These are phyloP conservation scores for Trichoderma semiorbis DNA, from an alignment of 2,329 filamentous ascomycete species.

Conservation along the genomic window DNA sequence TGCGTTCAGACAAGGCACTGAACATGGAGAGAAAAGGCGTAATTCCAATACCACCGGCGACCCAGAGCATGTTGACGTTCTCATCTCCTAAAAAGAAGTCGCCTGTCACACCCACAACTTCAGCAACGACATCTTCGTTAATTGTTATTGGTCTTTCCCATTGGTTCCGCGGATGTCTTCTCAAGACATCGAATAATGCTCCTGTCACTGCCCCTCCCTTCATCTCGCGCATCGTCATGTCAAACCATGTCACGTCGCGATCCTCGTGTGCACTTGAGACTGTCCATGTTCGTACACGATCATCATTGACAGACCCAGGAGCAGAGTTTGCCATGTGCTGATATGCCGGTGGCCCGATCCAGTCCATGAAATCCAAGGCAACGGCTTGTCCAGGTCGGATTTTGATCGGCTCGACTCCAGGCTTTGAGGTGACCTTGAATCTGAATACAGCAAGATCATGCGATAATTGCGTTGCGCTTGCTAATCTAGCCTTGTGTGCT, in stretches of 20 bases:
- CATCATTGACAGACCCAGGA: slow-evolving; percentile 5
- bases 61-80: slow-evolving; percentile 15
- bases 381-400: slow-evolving; percentile 13
- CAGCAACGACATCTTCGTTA: background rate
- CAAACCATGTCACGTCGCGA: slow-evolving; percentile 6
- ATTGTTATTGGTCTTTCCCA: background rate
- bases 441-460: slow-evolving; percentile 15
- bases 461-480: slow-evolving; percentile 6
- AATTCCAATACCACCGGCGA: slow-evolving; percentile 17
- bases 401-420: background rate
- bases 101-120: slow-evolving; percentile 15
- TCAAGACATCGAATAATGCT: slow-evolving; percentile 11
- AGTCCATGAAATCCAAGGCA: slow-evolving; percentile 13
- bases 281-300: slow-evolving; percentile 9
- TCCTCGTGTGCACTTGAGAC: slow-evolving; percentile 14
- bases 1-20: slow-evolving; percentile 10
- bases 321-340: slow-evolving; percentile 18
- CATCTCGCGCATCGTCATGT: slow-evolving; percentile 16
- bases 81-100: slow-evolving; percentile 6
- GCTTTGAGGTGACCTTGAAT: slow-evolving; percentile 1
- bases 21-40: slow-evolving; percentile 18
- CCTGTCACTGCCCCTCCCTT: slow-evolving; percentile 12
- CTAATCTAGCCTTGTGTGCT: background rate
- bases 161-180: background rate
- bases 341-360: slow-evolving; percentile 15